Evolutionary conservation across 768 basidiomycete species (phyloP).

Genomic region (Suillus variegatus): DNA sequence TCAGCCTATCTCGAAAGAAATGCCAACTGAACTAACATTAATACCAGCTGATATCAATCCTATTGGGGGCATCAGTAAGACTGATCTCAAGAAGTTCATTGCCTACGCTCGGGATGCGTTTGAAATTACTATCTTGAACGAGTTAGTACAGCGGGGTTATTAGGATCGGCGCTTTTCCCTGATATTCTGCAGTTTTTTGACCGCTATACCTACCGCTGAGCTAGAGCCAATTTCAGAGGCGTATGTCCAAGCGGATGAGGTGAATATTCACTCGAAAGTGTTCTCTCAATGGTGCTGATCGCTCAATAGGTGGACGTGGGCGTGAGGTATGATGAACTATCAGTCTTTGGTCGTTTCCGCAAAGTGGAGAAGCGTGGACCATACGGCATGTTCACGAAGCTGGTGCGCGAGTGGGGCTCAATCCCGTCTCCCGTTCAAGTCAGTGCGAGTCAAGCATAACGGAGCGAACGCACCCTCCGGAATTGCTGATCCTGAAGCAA

Average conservation of each 20-base stretch:
- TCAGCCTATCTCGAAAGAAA: too few relatives aligned
- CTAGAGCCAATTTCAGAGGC: slow-evolving; percentile 93
- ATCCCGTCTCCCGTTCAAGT: slow-evolving; percentile 64
- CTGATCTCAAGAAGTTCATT: slow-evolving; percentile 95
- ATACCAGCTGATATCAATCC: slow-evolving; percentile 92
- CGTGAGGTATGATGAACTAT: slow-evolving; percentile 98
- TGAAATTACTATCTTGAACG: slow-evolving; percentile 78
- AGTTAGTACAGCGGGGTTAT: slow-evolving; percentile 45
- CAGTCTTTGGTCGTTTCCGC: slow-evolving; percentile 87
- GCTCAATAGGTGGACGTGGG: slow-evolving; percentile 87
- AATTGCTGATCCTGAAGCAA: slow-evolving; percentile 99
- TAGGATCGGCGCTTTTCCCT: slow-evolving; percentile 4
- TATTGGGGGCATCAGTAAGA: slow-evolving; percentile 97
- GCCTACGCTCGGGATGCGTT: slow-evolving; percentile 78
- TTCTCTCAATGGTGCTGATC: slow-evolving; percentile 7
- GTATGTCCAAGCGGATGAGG: slow-evolving; percentile 96
- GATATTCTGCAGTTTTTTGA: slow-evolving; percentile 66
- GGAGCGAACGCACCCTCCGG: slow-evolving; percentile 66
- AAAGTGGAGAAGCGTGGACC: slow-evolving; percentile 98
- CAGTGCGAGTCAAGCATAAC: background rate
- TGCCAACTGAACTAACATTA: too few relatives aligned
- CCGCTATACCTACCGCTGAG: slow-evolving; percentile 93
- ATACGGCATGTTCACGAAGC: slow-evolving; percentile 95
- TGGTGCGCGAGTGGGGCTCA: slow-evolving; percentile 91
- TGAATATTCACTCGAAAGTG: slow-evolving; percentile 27